phyloP scores from a whole-genome alignment of 495 filamentous ascomycete genomes.

The Penicillium fimorum region DNA sequence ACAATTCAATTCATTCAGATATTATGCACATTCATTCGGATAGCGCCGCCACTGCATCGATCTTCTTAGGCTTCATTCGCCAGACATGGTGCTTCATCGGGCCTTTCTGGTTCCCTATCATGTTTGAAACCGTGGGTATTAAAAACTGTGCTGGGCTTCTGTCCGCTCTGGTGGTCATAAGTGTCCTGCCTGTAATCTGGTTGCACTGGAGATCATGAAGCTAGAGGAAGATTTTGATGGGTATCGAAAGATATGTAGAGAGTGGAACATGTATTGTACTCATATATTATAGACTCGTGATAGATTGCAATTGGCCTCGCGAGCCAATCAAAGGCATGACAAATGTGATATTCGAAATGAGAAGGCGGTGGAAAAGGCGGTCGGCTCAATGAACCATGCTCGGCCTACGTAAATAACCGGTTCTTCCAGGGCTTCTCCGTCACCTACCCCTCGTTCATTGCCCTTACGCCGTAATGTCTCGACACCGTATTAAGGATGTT shows the following conservation, averaged over 20 bases:
- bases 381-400: background rate
- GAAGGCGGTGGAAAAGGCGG: background rate
- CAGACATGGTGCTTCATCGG: slow-evolving; percentile 2
- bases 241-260: background rate
- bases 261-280: background rate
- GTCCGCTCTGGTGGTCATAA: background rate
- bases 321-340: background rate
- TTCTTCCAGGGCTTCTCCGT: background rate
- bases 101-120: background rate
- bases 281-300: background rate
- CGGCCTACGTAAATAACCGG: no score
- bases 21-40: background rate
- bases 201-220: background rate
- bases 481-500: slow-evolving; percentile 47
- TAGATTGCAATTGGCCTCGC: no score
- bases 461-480: slow-evolving; percentile 38
- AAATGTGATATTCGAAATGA: background rate
- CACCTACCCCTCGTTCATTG: slow-evolving; percentile 8
- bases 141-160: background rate
- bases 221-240: background rate
- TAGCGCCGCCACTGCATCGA: background rate
- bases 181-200: background rate
- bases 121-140: background rate
- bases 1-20: background rate
- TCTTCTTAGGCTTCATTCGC: background rate